A percentile compares a stretch with the other conserved stretches of the same genome.
phyloP scores from a whole-genome alignment of 805 yeast species.

The Suhomyces xylopsoci region DNA sequence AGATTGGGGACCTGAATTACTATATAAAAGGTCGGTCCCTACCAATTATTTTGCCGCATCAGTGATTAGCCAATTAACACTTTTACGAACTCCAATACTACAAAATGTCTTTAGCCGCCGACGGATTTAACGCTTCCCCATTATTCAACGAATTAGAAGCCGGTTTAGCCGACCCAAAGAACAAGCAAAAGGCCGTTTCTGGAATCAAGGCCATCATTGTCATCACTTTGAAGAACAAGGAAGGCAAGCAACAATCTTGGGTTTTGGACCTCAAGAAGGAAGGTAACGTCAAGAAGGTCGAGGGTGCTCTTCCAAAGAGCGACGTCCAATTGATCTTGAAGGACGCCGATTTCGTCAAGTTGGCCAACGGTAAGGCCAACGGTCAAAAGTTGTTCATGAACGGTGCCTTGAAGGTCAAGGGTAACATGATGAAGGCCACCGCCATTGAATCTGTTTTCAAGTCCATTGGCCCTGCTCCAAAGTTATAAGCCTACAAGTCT shows the following conservation, averaged over 20 bases:
- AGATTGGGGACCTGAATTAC: neutral
- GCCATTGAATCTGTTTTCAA: slow-evolving; percentile 67
- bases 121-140: slow-evolving; percentile 44
- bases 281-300: slow-evolving; percentile 45
- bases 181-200: slow-evolving; percentile 37
- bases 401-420: slow-evolving; percentile 83
- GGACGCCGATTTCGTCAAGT: slow-evolving; percentile 68
- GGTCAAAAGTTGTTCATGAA: slow-evolving; percentile 82
- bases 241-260: slow-evolving; percentile 61
- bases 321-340: slow-evolving; percentile 65
- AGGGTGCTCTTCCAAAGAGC: slow-evolving; percentile 46
- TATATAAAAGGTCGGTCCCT: slow-evolving; percentile 1
- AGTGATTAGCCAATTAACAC: neutral
- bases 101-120: slow-evolving; percentile 26
- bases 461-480: slow-evolving; percentile 42
- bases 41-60: neutral
- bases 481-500: slow-evolving; percentile 27
- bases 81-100: neutral
- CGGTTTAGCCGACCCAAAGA: slow-evolving; percentile 35
- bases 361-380: slow-evolving; percentile 75
- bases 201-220: slow-evolving; percentile 61
- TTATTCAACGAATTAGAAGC: slow-evolving; percentile 38
- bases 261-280: slow-evolving; percentile 60
- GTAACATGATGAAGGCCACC: slow-evolving; percentile 88
- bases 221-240: slow-evolving; percentile 64